Evolutionary conservation across 2,329 filamentous ascomycete species (phyloP).

Genomic region (Pseudonectria foliicola): DNA sequence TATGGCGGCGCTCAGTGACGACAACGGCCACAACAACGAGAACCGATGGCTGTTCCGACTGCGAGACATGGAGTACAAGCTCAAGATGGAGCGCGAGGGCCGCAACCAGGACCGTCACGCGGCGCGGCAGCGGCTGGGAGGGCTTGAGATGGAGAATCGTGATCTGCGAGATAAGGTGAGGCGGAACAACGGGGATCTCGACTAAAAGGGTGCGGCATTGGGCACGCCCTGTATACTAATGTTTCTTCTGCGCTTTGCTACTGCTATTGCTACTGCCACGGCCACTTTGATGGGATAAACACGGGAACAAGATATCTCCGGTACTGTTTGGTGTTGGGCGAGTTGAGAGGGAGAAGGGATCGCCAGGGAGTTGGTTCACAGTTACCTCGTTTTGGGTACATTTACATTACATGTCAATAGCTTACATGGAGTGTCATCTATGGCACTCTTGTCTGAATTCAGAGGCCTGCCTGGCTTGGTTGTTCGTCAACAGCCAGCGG

Average conservation of each 20-base stretch:
- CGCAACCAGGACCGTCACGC: conserved; percentile 77
- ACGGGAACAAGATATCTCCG: too few relatives aligned
- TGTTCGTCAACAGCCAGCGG: too few relatives aligned
- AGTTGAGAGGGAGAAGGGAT: too few relatives aligned
- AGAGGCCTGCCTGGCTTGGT: too few relatives aligned
- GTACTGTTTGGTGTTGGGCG: too few relatives aligned
- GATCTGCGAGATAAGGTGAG: conserved; percentile 59
- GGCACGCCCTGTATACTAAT: neutral
- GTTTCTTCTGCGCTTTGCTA: neutral
- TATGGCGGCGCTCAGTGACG: conserved; percentile 19
- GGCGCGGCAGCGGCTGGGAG: conserved; percentile 71
- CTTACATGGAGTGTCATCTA: too few relatives aligned
- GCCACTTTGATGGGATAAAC: too few relatives aligned
- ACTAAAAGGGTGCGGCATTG: conserved; percentile 13
- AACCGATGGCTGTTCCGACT: conserved; percentile 80
- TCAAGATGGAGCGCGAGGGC: conserved; percentile 86
- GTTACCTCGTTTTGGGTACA: too few relatives aligned
- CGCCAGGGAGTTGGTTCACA: too few relatives aligned
- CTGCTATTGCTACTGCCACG: too few relatives aligned
- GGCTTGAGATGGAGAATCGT: conserved; percentile 67
- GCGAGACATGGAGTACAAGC: conserved; percentile 76
- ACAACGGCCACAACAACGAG: conserved; percentile 37
- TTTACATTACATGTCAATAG: too few relatives aligned
- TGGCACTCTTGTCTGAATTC: too few relatives aligned
- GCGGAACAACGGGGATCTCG: conserved; percentile 21